Percentiles rank a stretch among this genome's conserved stretches.
Conservation (phyloP, 176 grass and related monocot species). For the bread wheat (Triticum aestivum) region IWGSC_CS_RefSeq_v2.1 NC_057806.1:14074485-14074984, state of each 20-base stretch:
- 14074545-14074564: no score
- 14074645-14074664: no score
- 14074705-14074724: not conserved
- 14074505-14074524: no score
- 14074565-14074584: no score
- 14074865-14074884: not conserved
- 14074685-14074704: not conserved
- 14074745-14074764: constrained; percentile 67
- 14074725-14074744: not conserved
- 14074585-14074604: no score
- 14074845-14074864: constrained; percentile 24
- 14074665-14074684: not conserved
- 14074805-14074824: constrained; percentile 67
- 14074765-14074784: constrained; percentile 75
- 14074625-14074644: no score
- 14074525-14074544: no score
- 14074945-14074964: not conserved
- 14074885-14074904: not conserved
- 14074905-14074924: not conserved
- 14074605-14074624: no score
- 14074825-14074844: constrained; percentile 64
- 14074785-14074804: constrained; percentile 76
- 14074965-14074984: not conserved
- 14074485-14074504: no score
- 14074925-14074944: not conserved